phyloP scores from a whole-genome alignment of 1,139 yeast species.

The Debaryomyces nepalensis region DNA sequence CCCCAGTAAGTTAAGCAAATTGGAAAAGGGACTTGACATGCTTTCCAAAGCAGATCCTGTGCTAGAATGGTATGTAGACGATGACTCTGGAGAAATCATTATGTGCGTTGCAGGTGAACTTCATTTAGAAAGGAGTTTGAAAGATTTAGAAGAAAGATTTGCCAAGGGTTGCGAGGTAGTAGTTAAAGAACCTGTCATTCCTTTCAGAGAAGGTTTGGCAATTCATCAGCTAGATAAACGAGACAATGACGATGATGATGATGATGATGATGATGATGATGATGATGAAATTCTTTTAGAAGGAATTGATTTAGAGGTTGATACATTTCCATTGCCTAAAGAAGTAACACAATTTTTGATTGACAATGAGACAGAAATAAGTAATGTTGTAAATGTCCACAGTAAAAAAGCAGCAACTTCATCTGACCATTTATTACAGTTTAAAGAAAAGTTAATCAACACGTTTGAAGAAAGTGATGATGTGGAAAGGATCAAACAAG shows the following conservation, averaged over 20 bases:
- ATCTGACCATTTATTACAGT: slow-evolving; percentile 21
- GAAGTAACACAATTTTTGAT: slow-evolving; percentile 55
- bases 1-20: slow-evolving; percentile 74
- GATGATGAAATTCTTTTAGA: slow-evolving; percentile 33
- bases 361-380: slow-evolving; percentile 46
- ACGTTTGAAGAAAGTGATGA: slow-evolving; percentile 29
- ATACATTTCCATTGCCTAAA: slow-evolving; percentile 61
- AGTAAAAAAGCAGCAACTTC: slow-evolving; percentile 20
- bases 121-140: slow-evolving; percentile 88
- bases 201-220: slow-evolving; percentile 83
- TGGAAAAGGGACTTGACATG: slow-evolving; percentile 78
- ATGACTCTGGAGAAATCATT: slow-evolving; percentile 85
- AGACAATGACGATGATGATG: slow-evolving; percentile 21
- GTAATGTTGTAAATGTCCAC: slow-evolving; percentile 25
- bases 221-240: slow-evolving; percentile 32
- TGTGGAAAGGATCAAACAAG: slow-evolving; percentile 14
- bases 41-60: slow-evolving; percentile 92
- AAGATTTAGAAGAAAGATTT: slow-evolving; percentile 86
- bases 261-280: slow-evolving; percentile 20
- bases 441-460: slow-evolving; percentile 37
- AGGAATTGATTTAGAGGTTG: slow-evolving; percentile 55
- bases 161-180: slow-evolving; percentile 84
- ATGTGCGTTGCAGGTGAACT: slow-evolving; percentile 95
- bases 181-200: slow-evolving; percentile 91
- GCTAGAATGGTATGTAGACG: slow-evolving; percentile 82